A percentile compares a stretch with the other conserved stretches of the same genome.
These are phyloP conservation scores for Corinectria fuckeliana DNA, from an alignment of 2,329 filamentous ascomycete genomes.

Conservation along the genomic window DNA sequence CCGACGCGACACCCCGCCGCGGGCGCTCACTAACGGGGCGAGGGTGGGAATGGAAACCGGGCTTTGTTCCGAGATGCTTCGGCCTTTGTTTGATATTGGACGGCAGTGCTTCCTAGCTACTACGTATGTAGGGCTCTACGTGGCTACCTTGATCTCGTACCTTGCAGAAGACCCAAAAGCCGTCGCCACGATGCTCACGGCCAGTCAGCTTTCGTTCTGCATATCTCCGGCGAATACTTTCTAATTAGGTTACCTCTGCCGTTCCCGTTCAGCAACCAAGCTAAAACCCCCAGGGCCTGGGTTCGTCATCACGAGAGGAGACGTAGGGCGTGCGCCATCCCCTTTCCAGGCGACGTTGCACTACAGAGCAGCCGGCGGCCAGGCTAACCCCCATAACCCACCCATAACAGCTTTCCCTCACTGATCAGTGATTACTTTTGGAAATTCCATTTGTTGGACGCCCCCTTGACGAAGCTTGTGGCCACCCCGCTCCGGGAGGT, in stretches of 20 bases:
- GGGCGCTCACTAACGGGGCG: background rate
- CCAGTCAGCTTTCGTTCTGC: background rate
- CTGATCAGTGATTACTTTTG: no score
- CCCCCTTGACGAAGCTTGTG: background rate
- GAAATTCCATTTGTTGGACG: background rate
- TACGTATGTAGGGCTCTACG: no score
- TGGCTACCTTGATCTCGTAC: background rate
- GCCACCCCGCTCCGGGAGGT: conserved; percentile 1
- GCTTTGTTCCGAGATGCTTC: background rate
- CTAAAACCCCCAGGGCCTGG: background rate
- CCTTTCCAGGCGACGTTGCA: background rate
- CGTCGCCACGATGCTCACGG: background rate
- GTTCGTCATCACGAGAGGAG: background rate
- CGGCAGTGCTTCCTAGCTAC: background rate
- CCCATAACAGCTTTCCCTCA: background rate
- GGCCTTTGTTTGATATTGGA: background rate
- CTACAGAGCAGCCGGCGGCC: background rate
- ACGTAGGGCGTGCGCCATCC: background rate
- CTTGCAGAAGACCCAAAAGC: background rate
- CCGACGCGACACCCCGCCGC: background rate
- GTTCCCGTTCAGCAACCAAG: no score
- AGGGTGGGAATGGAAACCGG: background rate
- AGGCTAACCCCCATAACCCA: background rate
- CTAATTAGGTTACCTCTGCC: no score
- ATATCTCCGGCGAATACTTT: no score